Percentiles rank a stretch among this genome's conserved stretches.
Evolutionary conservation across 495 filamentous ascomycete genomes (phyloP).

Genomic region (Glarea lozoyensis): DNA sequence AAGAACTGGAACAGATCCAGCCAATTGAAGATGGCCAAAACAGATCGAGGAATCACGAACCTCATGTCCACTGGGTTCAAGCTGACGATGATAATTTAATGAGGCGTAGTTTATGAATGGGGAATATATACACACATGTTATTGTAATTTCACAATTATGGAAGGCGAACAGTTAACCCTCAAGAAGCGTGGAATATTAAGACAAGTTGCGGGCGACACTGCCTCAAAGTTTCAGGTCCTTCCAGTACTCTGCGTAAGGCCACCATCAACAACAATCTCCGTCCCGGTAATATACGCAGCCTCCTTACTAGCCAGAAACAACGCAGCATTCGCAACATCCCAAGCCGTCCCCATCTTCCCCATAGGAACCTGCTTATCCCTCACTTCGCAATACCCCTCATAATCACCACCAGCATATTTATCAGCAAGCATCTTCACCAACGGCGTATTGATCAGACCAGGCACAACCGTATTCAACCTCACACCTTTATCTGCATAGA

Average conservation of each 20-base stretch:
- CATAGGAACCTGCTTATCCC: conserved; percentile 24
- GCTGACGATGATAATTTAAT: too few species aligned
- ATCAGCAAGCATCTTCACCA: conserved; percentile 32
- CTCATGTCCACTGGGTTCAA: too few species aligned
- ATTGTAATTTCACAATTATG: too few species aligned
- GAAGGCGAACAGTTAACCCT: too few species aligned
- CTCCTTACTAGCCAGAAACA: conserved; percentile 42
- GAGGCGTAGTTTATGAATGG: too few species aligned
- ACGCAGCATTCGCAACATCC: conserved; percentile 43
- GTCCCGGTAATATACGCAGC: conserved; percentile 44
- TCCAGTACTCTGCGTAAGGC: conserved; percentile 21
- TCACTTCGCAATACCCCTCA: conserved; percentile 23
- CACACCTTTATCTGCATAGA: conserved; percentile 37
- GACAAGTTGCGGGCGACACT: too few species aligned
- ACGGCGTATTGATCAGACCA: conserved; percentile 37
- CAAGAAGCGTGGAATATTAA: too few species aligned
- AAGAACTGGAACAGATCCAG: too few species aligned
- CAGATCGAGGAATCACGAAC: too few species aligned
- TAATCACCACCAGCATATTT: conserved; percentile 33
- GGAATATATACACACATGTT: too few species aligned
- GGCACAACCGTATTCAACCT: conserved; percentile 46
- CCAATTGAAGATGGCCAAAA: too few species aligned
- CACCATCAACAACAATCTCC: conserved; percentile 48
- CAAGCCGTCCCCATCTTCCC: conserved; percentile 26
- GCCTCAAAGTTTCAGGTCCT: conserved; percentile 7